Percentiles rank a stretch among this genome's conserved stretches.
Evolutionary conservation across 257 asterid species (phyloP).

Genomic region (Handroanthus guayacan): DNA sequence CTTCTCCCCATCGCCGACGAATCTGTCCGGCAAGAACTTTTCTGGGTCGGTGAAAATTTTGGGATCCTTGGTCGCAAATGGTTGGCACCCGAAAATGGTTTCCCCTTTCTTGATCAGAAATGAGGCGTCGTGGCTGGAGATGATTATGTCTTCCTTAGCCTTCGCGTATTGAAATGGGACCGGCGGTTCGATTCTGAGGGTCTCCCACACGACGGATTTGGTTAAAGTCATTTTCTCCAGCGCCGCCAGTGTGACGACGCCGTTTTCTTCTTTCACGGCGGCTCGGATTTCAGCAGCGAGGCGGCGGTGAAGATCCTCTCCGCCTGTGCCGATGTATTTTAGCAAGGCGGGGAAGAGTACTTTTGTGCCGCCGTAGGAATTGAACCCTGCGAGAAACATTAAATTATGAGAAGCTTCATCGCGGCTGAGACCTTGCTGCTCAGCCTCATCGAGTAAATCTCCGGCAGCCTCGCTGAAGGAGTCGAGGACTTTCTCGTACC

Average conservation of each 20-base stretch:
- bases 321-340: conserved; percentile 37
- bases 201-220: conserved; percentile 63
- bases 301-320: conserved; percentile 36
- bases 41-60: conserved; percentile 45
- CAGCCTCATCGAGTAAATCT: conserved; percentile 43
- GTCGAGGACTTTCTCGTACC: conserved; percentile 30
- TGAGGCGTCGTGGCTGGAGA: conserved; percentile 51
- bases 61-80: conserved; percentile 61
- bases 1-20: conserved; percentile 54
- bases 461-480: conserved; percentile 24
- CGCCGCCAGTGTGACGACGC: conserved; percentile 32
- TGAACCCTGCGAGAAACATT: conserved; percentile 41
- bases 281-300: conserved; percentile 31
- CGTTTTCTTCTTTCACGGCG: conserved; percentile 33
- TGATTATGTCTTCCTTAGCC: conserved; percentile 48
- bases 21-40: conserved; percentile 55
- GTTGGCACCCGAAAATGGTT: conserved; percentile 61
- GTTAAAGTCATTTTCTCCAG: conserved; percentile 49
- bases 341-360: conserved; percentile 40
- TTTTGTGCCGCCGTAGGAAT: conserved; percentile 45
- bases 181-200: conserved; percentile 61
- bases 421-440: conserved; percentile 28
- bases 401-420: conserved; percentile 46
- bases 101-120: conserved; percentile 65
- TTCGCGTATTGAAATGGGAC: conserved; percentile 61